Evolutionary conservation across 176 grass and related monocot genomes (phyloP), one percentile per base, ranked within the genome.

Genomic region (Zea luxurians): DNA sequence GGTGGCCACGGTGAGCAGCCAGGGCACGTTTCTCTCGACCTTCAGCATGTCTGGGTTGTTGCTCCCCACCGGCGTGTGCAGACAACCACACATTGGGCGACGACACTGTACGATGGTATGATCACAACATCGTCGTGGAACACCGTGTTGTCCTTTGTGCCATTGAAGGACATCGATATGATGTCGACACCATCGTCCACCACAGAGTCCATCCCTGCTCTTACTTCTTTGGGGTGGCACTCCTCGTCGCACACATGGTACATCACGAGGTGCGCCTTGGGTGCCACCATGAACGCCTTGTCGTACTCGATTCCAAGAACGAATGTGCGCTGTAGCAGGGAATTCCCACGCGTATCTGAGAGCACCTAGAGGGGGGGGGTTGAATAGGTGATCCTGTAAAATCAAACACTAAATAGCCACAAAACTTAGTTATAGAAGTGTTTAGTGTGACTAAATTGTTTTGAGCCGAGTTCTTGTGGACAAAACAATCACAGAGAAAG

Each of bases 1-100:
- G 6, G 89, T 74, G 7, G 60, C 85, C 44, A 91, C 89, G 16
- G 85, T 79, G 38, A 85, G 77, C 20, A 91, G 50, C 89, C 89
- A 91, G 2, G 81, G 89, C 1, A 77, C 85, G 27, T 35, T 9
- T 61, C 86, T 85, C 10, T 74, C 57, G 18, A 85, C 13, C 34
- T 37, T 69, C 35, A 37, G 18, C 48, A 44, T 12, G n/a, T n/a
- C 13, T 0, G 85, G 66, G 11, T 85, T 77, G 21, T 38, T 20
- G 69, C 86, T 87, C 15, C 89, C 89, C 11, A 44, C 84, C 0
- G 84, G 48, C 17, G 68, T 48, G 68, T 48, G 50, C 75, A 80
- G 3, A 87, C 75, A 21, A 81, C 13, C 63, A 91, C 77, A 16
- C 85, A 85, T 64, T 62, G 83, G 2, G 49, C 15, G 8, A 84